Percentiles rank a stretch among this genome's conserved stretches.
These are phyloP conservation scores for Wickerhamomyces alni DNA, from an alignment of 805 yeast species.

Conservation along the genomic window DNA sequence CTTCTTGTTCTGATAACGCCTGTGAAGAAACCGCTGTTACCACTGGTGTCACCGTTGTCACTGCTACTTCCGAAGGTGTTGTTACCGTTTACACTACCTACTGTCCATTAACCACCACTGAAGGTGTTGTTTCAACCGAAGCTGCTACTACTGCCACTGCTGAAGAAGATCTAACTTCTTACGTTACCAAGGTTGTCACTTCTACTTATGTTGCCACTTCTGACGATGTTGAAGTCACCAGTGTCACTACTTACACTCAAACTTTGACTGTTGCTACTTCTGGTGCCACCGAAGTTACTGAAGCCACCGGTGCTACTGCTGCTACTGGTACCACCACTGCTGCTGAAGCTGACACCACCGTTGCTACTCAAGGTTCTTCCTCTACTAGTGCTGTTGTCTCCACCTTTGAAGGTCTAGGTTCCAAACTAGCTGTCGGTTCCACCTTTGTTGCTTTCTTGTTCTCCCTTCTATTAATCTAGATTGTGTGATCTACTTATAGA, in stretches of 20 bases:
- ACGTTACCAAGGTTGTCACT: conserved; percentile 14
- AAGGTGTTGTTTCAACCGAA: conserved; percentile 1
- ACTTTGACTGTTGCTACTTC: conserved; percentile 4
- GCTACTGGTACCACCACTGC: not conserved
- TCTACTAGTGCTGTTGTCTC: conserved; percentile 1
- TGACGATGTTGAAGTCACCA: conserved; percentile 2
- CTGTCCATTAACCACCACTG: conserved; percentile 5
- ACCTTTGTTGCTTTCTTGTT: not conserved
- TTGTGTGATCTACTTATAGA: no score
- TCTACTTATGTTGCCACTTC: conserved; percentile 8
- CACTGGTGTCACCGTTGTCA: conserved; percentile 19
- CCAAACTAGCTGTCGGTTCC: conserved; percentile 1
- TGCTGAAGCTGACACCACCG: not conserved
- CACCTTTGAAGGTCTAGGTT: conserved; percentile 2
- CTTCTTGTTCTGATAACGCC: conserved; percentile 1
- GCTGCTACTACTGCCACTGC: conserved; percentile 8
- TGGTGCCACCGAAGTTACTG: no score
- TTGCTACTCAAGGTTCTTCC: conserved; percentile 1
- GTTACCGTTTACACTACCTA: conserved; percentile 3
- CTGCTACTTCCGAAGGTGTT: conserved; percentile 18
- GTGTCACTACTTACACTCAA: conserved; percentile 5
- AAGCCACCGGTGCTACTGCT: conserved; percentile 1
- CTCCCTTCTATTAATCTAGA: not conserved
- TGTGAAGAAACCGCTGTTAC: conserved; percentile 5
- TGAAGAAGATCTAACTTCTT: not conserved